A percentile compares a stretch with the other conserved stretches of the same genome.
These are phyloP conservation scores for Pyrenula massariospora DNA, from an alignment of 495 filamentous ascomycete species.

Conservation along the genomic window DNA sequence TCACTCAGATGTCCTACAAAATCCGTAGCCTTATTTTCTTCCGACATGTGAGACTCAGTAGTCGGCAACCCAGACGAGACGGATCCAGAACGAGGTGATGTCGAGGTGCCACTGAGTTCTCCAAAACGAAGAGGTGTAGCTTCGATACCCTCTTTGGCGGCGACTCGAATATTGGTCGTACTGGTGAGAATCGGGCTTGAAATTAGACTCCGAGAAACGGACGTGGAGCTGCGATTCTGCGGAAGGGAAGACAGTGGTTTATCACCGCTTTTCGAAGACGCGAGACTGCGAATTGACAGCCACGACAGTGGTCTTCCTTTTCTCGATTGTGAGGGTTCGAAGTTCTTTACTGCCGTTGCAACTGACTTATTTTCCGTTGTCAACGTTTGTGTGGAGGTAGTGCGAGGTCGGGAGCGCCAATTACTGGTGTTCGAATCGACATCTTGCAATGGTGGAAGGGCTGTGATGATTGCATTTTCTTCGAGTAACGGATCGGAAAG, in stretches of 20 bases:
- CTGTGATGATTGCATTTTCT: neutral
- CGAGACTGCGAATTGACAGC: neutral
- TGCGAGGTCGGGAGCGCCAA: neutral
- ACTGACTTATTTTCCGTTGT: neutral
- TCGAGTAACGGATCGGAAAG: neutral
- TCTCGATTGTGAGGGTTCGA: neutral
- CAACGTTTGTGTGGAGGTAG: neutral
- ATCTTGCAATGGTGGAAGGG: neutral
- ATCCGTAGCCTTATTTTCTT: too few species aligned
- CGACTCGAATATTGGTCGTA: neutral
- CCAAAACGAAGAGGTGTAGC: neutral
- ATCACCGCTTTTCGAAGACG: neutral
- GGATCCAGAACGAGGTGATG: neutral
- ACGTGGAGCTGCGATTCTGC: neutral
- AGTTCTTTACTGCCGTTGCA: neutral
- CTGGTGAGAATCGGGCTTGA: neutral
- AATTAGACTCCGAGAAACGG: neutral
- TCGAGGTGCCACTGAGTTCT: neutral
- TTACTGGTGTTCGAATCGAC: neutral
- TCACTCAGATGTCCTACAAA: neutral
- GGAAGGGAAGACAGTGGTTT: neutral
- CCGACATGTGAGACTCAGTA: neutral
- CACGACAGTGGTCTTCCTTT: neutral
- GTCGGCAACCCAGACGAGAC: neutral
- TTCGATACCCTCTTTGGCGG: neutral